Evolutionary conservation across 1,284 basidiomycete species (phyloP), one percentile per base, ranked within the genome.

Genomic region (Hemileia vastatrix): DNA sequence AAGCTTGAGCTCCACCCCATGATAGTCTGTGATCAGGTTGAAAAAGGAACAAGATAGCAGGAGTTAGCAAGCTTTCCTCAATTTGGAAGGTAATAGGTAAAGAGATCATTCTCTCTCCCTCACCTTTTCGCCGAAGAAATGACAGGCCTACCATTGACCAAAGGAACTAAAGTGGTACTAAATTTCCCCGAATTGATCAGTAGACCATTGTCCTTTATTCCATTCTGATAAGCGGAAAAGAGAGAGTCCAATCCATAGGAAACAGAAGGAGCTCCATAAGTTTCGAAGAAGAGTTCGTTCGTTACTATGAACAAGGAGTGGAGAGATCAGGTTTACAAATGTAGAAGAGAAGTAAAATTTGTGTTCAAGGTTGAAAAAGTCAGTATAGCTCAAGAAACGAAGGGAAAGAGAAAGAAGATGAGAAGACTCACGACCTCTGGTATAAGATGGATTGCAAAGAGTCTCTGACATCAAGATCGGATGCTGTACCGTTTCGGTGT

Each of bases 281-380:
- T 83, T 78, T 99, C 95, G 73, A 99, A 99, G 77, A 98, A 83
- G 27, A 99, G 83, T 74, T 99, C 95, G 1, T 92, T 93, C 21
- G 91, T 94, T 65, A 94, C 88, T 88, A 70, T 6, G n/a, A 15
- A 15, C 1, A 19, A 8, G 47, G 62, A 11, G 13, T 18, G 27
- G 4, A 32, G 11, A 0, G 6, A 21, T 18, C 4, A n/a, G 32
- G 18, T 24, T n/a, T 52, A 19, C 13, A 31, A 27, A 11, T 3
- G 19, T 2, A 2, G 6, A 5, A 23, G 6, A 54, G n/a, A n/a
- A n/a, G n/a, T n/a, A n/a, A n/a, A n/a, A n/a, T n/a, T n/a, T n/a
- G n/a, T n/a, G n/a, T n/a, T n/a, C 54, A 23, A 21, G 64, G 45
- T n/a, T 45, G 50, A 43, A 47, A 32, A 31, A 64, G 66, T 69